Evolutionary conservation across 2,329 filamentous ascomycete genomes (phyloP).

Genomic region (Endothia cerciana): DNA sequence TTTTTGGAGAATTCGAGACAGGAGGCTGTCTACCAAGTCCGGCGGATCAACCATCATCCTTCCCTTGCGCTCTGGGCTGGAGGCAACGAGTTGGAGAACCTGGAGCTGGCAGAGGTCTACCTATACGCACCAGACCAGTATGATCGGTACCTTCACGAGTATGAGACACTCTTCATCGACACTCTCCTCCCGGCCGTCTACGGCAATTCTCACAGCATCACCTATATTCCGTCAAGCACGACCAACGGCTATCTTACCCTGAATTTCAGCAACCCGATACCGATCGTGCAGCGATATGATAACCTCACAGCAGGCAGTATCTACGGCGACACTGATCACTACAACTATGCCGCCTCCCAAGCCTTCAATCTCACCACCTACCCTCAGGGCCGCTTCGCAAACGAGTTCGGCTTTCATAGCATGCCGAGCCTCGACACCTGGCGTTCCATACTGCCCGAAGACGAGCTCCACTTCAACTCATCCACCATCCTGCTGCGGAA

Average conservation of each 20-base stretch:
- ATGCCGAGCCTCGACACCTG: conserved; percentile 65
- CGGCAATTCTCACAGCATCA: conserved; percentile 61
- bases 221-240: conserved; percentile 63
- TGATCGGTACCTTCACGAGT: conserved; percentile 50
- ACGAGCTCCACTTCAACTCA: conserved; percentile 62
- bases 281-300: conserved; percentile 60
- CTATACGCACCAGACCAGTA: conserved; percentile 46
- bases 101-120: conserved; percentile 50
- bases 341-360: conserved; percentile 57
- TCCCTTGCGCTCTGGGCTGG: conserved; percentile 58
- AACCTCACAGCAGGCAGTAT: conserved; percentile 56
- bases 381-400: conserved; percentile 62
- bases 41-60: conserved; percentile 64
- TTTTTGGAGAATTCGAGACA: conserved; percentile 60
- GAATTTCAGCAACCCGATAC: conserved; percentile 54
- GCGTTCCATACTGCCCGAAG: conserved; percentile 54
- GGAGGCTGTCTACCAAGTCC: conserved; percentile 63
- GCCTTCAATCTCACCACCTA: conserved; percentile 60
- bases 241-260: conserved; percentile 61
- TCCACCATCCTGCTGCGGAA: conserved; percentile 59
- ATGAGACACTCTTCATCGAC: conserved; percentile 61
- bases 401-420: conserved; percentile 66
- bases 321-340: conserved; percentile 65
- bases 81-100: conserved; percentile 63
- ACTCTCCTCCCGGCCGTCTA: conserved; percentile 60